Conservation (phyloP, 805 yeast genomes). For the Cyberlindnera americana region DNA sequence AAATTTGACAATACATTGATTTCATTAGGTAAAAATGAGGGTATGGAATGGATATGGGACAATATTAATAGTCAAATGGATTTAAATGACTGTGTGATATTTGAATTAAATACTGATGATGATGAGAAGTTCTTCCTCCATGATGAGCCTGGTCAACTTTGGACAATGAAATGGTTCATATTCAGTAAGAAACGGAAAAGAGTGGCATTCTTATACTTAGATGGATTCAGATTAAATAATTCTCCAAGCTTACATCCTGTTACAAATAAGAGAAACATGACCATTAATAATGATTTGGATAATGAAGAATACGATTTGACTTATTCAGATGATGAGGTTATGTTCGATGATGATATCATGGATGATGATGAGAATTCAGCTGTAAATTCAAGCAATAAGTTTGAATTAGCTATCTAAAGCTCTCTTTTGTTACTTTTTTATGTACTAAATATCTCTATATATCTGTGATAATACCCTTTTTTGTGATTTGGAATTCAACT, state of each 20-base stretch:
- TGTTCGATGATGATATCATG: conserved; percentile 22
- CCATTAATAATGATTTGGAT: conserved; percentile 36
- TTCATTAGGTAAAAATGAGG: conserved; percentile 55
- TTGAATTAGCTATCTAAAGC: conserved; percentile 9
- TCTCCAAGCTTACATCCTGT: conserved; percentile 36
- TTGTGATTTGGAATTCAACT: conserved; percentile 26
- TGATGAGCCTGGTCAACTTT: conserved; percentile 28
- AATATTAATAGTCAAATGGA: conserved; percentile 80
- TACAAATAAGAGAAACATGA: conserved; percentile 26
- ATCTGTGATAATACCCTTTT: conserved; percentile 15
- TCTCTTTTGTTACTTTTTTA: not conserved
- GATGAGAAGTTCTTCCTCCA: conserved; percentile 23
- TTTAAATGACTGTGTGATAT: conserved; percentile 50
- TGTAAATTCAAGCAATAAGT: conserved; percentile 6
- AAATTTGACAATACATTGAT: conserved; percentile 76
- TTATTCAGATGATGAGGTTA: conserved; percentile 35
- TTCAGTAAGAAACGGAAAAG: conserved; percentile 89
- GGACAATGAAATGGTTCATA: conserved; percentile 77
- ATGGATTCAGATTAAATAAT: conserved; percentile 42
- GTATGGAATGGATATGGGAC: conserved; percentile 76
- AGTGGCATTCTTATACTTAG: conserved; percentile 80
- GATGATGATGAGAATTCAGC: conserved; percentile 28
- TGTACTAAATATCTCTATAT: too few species aligned
- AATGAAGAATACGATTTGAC: conserved; percentile 45
- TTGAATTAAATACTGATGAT: conserved; percentile 51